Percentiles rank a stretch among this genome's conserved stretches.
These are phyloP conservation scores for Ceratocystis alfenasii DNA, from an alignment of 2,329 filamentous ascomycete genomes.

Conservation along the genomic window DNA sequence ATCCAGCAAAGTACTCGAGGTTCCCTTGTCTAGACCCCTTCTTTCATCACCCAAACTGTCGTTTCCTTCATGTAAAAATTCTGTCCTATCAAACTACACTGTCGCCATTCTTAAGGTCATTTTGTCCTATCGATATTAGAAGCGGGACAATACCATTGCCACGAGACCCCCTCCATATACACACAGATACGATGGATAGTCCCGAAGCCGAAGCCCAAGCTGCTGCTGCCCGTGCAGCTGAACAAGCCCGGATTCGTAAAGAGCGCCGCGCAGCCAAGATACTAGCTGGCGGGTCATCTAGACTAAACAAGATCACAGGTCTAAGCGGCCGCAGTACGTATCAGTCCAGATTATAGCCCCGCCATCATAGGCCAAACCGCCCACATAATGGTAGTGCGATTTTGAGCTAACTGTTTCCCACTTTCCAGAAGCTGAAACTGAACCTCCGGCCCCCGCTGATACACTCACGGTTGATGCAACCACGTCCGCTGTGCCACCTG, in stretches of 20 bases:
- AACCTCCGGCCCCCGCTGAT: conserved; percentile 18
- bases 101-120: not conserved
- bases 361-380: too few relatives aligned
- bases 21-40: too few relatives aligned
- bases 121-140: not conserved
- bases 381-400: too few relatives aligned
- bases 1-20: not conserved
- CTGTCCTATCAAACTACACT: not conserved
- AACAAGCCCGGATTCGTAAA: conserved; percentile 63
- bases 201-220: conserved; percentile 32
- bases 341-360: not conserved
- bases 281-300: conserved; percentile 54
- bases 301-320: conserved; percentile 64
- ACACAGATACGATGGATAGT: conserved; percentile 21
- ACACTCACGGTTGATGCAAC: too few relatives aligned
- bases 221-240: conserved; percentile 41
- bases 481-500: conserved; percentile 23
- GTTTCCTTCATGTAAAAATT: too few relatives aligned
- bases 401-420: not conserved
- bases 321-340: conserved; percentile 19
- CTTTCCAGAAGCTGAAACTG: not conserved
- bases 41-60: too few relatives aligned
- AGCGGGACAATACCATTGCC: not conserved
- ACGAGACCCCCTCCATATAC: not conserved
- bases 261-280: conserved; percentile 72